Evolutionary conservation across 163 green algal genomes (phyloP), one percentile per base, ranked within the genome.

Genomic region (Volvox carteri): DNA sequence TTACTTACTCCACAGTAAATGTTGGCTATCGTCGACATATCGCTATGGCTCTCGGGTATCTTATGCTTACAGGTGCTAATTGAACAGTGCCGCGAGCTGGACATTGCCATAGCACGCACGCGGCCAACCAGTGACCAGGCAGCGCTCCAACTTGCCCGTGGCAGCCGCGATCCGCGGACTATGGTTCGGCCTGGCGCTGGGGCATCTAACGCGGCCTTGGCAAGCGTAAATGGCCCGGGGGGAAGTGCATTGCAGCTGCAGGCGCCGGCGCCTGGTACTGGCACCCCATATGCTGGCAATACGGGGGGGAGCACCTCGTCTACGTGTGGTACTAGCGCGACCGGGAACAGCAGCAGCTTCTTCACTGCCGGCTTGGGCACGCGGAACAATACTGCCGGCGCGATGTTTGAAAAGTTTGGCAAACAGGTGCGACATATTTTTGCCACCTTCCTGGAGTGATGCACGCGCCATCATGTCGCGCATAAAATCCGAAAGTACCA

Each of bases 61-160:
- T n/a, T n/a, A n/a, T 19, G 54, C 14, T 73, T 56, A 30, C 93
- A 98, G 94, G 94, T 97, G 46, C 92, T 98, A 74, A 93, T 96
- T 25, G 95, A 98, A 94, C 96, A 98, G 90, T 97, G 94, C 52
- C 80, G 94, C 23, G 88, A 90, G 79, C 89, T 98, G 87, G 96
- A 95, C 84, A 91, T 98, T 18, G 88, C 91, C 42, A 93, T 98
- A 11, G 92, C 94, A 54, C 77, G 80, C 37, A 93, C 67, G 18
- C 78, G 62, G 28, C 42, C 62, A 39, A 70, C n/a, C 14, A 50
- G 28, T 23, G 79, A 86, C 60, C 62, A 70, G 78, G 73, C 11
- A 75, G 76, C 83, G 87, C 79, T 52, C 8, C 14, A 65, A 50
- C 48, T 54, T 11, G 67, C 87, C 23, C 67, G 48, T 4, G 85